phyloP scores from a whole-genome alignment of 2,329 filamentous ascomycete genomes.

The Pestalotiopsis sp. region DNA sequence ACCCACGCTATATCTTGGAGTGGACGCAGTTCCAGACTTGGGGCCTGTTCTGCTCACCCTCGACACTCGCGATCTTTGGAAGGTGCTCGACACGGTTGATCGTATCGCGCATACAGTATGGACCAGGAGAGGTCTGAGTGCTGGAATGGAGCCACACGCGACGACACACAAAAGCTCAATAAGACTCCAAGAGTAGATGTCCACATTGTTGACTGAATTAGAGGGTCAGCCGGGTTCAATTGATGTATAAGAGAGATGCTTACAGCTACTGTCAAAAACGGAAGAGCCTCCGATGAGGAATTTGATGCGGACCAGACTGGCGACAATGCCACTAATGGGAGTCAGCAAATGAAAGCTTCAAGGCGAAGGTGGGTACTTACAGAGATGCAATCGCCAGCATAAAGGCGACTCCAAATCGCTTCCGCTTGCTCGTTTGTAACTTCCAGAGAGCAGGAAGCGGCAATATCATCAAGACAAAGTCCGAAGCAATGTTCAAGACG shows the following conservation, averaged over 20 bases:
- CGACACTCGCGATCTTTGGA: conserved; percentile 1
- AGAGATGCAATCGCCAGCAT: conserved; percentile 9
- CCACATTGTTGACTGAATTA: conserved; percentile 2
- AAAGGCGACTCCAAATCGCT: neutral
- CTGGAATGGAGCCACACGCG: neutral
- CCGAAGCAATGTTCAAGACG: conserved; percentile 6
- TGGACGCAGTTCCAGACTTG: neutral
- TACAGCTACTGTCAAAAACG: conserved; percentile 7
- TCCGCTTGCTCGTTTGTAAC: conserved; percentile 2
- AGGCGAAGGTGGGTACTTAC: neutral
- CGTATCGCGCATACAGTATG: neutral
- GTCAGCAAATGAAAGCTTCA: neutral
- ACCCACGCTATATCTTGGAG: neutral
- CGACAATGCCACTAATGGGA: neutral
- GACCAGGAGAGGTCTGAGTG: neutral
- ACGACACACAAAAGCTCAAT: conserved; percentile 11
- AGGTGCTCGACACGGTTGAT: conserved; percentile 4
- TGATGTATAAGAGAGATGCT: neutral
- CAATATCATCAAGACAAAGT: conserved; percentile 5
- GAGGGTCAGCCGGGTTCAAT: neutral
- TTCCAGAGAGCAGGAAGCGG: conserved; percentile 9
- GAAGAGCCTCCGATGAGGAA: conserved; percentile 3
- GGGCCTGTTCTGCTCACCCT: neutral
- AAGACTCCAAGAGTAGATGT: conserved; percentile 7
- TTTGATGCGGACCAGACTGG: conserved; percentile 7